Percentiles rank a stretch among this genome's conserved stretches.
phyloP scores from a whole-genome alignment of 495 filamentous ascomycete species.

The Aspergillus haitiensis region DNA sequence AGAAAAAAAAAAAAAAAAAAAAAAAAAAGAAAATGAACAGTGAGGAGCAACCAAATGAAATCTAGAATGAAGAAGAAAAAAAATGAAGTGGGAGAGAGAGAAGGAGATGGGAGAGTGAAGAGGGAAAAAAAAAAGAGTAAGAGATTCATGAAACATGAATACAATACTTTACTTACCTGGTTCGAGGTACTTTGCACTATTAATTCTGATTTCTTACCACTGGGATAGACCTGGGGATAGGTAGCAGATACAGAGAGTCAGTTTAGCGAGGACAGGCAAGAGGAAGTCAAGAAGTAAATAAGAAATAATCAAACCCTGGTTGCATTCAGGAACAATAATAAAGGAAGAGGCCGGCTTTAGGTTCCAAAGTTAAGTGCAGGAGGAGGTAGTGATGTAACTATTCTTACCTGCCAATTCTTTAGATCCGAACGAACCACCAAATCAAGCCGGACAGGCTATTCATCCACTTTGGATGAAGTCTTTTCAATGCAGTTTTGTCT shows the following conservation, averaged over 20 bases:
- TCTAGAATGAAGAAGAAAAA: constrained; percentile 22
- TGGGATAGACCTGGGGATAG: not conserved
- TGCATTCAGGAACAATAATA: not conserved
- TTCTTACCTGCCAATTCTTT: too few relatives aligned
- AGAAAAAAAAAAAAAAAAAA: constrained; percentile 2
- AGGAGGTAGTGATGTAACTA: not conserved
- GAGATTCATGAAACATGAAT: constrained; percentile 8
- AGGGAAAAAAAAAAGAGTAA: constrained; percentile 15
- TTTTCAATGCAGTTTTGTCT: too few relatives aligned
- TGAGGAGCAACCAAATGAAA: constrained; percentile 8
- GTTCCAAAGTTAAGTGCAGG: not conserved
- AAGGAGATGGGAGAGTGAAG: constrained; percentile 5
- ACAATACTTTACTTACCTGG: constrained; percentile 19
- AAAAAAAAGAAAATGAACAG: constrained; percentile 8
- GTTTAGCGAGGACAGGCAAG: not conserved
- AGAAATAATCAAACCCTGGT: not conserved
- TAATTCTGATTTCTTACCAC: not conserved
- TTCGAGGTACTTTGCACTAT: not conserved
- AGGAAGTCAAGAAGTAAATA: not conserved
- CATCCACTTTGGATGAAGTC: too few relatives aligned
- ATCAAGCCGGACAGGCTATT: too few relatives aligned
- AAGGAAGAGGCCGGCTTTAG: not conserved
- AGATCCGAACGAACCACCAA: too few relatives aligned
- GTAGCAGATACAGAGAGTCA: not conserved
- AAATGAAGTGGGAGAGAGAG: constrained; percentile 2